Conservation (phyloP, 495 filamentous ascomycete species). For the Podospora comata region DNA sequence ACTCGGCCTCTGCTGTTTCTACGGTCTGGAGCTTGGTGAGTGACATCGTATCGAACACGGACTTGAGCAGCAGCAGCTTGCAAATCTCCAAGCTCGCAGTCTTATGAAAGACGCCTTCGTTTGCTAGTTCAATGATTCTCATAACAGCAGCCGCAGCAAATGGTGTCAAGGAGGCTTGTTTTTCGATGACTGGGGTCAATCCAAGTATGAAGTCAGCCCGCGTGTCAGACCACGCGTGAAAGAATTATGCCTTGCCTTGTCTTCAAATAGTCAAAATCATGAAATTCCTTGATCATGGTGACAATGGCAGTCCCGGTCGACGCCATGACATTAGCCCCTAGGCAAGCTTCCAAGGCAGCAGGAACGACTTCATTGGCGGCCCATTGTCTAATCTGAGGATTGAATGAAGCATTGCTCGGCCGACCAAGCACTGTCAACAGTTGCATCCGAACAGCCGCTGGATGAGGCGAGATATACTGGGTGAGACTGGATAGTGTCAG, state of each 20-base stretch:
- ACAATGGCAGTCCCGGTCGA: constrained; percentile 12
- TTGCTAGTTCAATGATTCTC: background rate
- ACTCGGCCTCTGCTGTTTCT: background rate
- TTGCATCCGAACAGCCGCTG: background rate
- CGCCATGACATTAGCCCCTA: background rate
- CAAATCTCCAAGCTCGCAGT: constrained; percentile 8
- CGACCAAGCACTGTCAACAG: constrained; percentile 11
- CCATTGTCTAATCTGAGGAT: constrained; percentile 5
- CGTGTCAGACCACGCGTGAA: too few species aligned
- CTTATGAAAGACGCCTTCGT: constrained; percentile 8
- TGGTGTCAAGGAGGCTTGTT: constrained; percentile 5
- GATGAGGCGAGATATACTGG: background rate
- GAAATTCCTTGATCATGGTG: constrained; percentile 14
- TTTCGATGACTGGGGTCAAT: constrained; percentile 11
- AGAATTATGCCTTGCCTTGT: constrained; percentile 6
- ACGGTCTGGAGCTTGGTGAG: background rate
- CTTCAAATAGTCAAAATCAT: constrained; percentile 13
- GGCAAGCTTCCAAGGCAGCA: constrained; percentile 6
- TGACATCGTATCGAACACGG: constrained; percentile 3
- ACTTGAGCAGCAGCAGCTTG: constrained; percentile 12
- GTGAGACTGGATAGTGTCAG: background rate
- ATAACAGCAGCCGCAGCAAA: constrained; percentile 13
- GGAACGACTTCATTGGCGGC: constrained; percentile 14
- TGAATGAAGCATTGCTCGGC: background rate
- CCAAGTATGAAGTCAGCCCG: constrained; percentile 1